Percentiles rank a stretch among this genome's conserved stretches.
phyloP scores from a whole-genome alignment of 352 stramenopile genomes.

The Phytopythium helicoides region DNA sequence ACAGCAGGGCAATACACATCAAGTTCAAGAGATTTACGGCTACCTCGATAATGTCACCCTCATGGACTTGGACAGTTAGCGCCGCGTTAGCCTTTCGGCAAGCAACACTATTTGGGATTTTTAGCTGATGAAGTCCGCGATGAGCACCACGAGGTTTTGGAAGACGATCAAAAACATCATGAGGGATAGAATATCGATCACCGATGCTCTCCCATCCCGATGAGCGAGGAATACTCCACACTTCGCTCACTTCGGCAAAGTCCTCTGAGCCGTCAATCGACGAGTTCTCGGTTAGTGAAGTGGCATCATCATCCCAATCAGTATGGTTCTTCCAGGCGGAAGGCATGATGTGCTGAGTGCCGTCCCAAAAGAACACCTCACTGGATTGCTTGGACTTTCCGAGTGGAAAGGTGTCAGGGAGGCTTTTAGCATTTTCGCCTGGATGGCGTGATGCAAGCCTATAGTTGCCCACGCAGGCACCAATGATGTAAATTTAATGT shows the following conservation, averaged over 20 bases:
- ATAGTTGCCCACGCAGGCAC: too few species aligned
- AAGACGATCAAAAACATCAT: constrained; percentile 9
- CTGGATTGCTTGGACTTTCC: constrained; percentile 1
- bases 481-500: too few species aligned
- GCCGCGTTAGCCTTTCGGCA: constrained; percentile 1
- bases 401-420: too few species aligned
- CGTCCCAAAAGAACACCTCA: constrained; percentile 31
- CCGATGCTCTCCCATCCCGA: constrained; percentile 47
- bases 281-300: constrained; percentile 30
- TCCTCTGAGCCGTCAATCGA: constrained; percentile 22
- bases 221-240: constrained; percentile 21
- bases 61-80: constrained; percentile 40
- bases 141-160: constrained; percentile 12
- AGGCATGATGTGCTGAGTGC: constrained; percentile 21
- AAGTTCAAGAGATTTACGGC: background rate
- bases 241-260: constrained; percentile 18
- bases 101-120: constrained; percentile 18
- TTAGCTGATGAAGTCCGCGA: constrained; percentile 17
- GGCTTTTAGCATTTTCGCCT: too few species aligned
- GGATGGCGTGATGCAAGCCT: too few species aligned
- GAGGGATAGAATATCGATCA: constrained; percentile 18
- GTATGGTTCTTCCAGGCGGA: constrained; percentile 5
- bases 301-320: constrained; percentile 21
- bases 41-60: constrained; percentile 62
- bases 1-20: too few species aligned